These are phyloP conservation scores for Fusarium nelsonii DNA, from an alignment of 2,329 filamentous ascomycete genomes.

Conservation along the genomic window DNA sequence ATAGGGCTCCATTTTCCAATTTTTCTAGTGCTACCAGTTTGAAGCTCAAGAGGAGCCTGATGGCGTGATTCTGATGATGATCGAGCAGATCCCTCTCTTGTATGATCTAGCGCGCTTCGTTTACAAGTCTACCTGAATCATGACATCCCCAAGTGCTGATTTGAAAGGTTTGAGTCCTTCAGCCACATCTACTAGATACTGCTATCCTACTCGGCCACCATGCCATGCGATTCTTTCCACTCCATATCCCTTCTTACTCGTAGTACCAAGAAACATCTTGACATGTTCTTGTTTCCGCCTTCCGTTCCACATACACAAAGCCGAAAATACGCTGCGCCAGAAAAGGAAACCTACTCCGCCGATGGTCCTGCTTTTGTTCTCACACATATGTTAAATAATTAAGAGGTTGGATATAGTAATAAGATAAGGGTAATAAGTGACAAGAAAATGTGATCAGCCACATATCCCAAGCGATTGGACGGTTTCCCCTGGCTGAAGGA, in stretches of 20 bases:
- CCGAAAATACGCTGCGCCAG: conserved; percentile 38
- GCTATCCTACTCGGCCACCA: conserved; percentile 2
- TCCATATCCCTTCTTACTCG: background rate
- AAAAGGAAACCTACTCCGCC: conserved; percentile 32
- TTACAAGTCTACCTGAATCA: conserved; percentile 29
- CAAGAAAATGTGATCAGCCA: conserved; percentile 42
- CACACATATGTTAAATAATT: conserved; percentile 32
- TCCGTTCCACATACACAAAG: conserved; percentile 34
- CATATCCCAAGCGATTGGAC: conserved; percentile 45
- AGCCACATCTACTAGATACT: conserved; percentile 5
- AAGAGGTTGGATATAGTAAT: conserved; percentile 36
- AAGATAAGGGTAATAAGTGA: conserved; percentile 38
- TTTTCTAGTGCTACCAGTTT: conserved; percentile 26
- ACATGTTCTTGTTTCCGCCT: conserved; percentile 23
- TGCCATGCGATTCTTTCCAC: conserved; percentile 22
- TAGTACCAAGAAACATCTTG: conserved; percentile 15
- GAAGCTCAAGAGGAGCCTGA: conserved; percentile 35
- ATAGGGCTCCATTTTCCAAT: conserved; percentile 34
- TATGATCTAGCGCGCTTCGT: conserved; percentile 36
- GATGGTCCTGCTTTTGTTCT: conserved; percentile 29
- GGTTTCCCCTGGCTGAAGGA: conserved; percentile 42
- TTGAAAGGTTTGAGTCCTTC: background rate
- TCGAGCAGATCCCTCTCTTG: conserved; percentile 41
- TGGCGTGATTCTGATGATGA: conserved; percentile 41
- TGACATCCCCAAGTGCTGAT: conserved; percentile 19